Base-by-base conservation (phyloP, 345 rosid species). In the Rhizophora mangle region DNA sequence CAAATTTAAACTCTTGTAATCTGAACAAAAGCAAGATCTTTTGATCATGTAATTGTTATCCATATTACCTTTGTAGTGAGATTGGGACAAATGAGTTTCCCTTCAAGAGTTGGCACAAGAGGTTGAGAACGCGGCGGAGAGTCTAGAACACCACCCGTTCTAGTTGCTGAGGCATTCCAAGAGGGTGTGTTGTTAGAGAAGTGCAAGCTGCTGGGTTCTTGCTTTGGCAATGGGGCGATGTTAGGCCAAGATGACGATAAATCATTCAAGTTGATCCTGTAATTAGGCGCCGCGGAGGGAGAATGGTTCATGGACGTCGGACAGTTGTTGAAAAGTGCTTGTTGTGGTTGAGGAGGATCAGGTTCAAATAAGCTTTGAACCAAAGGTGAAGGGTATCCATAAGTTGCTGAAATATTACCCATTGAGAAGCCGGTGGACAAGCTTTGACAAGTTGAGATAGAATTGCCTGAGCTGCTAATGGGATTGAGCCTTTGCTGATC, bases 71-170 rank as follows among this genome's bases (percentile, higher is more conserved):
- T 68, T 8, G 30, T 22, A 2, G 74, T 59, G 22, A 74, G 74
- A 60, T 26, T 75, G 65, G 79, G 60, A 63, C 77, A 63, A 37
- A 20, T 76, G 62, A 74, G 75, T 81, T 81, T 81, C 68, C 83
- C 82, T 21, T 80, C 79, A 51, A 77, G 68, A 72, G 30, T 26
- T 4, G 67, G 73, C 15, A n/a, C 6, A 51, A 63, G 69, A 64
- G 59, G 51, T 8, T 72, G 80, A 46, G 80, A 39, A n/a, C 19
- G 80, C 27, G 22, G 76, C 34, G 24, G 64, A 0, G 52, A 67
- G 59, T 55, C 21, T 59, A 47, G 60, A 24, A 64, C 37, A 52
- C 54, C 59, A 13, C 32, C 61, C 8, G 20, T 19, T 29, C 11
- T 37, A n/a, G 63, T 60, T 5, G 74, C 47, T 21, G 73, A 47